These are phyloP conservation scores for Acanthamoeba healyi DNA, from an alignment of 208 protist genomes.

Conservation along the genomic window DNA sequence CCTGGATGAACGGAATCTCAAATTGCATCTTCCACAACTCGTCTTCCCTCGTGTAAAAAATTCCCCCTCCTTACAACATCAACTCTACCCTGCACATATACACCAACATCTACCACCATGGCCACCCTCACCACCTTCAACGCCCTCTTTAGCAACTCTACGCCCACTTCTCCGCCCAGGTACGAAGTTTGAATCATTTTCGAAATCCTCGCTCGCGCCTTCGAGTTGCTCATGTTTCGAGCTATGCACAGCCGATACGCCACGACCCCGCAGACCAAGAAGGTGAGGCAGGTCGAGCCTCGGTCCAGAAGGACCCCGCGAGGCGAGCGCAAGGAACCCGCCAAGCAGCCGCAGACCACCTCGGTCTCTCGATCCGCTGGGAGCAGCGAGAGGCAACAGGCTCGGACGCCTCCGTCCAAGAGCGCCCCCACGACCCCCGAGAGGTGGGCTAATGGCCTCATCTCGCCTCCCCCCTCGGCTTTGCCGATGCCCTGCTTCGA, in stretches of 20 bases:
- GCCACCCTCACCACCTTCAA: background rate
- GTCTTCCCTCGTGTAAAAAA: background rate
- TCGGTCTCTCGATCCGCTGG: background rate
- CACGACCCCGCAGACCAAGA: constrained; percentile 16
- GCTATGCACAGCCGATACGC: background rate
- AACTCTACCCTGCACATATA: constrained; percentile 40
- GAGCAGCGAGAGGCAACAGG: background rate
- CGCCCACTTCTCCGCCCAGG: background rate
- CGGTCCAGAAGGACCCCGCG: background rate
- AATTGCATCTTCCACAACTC: background rate
- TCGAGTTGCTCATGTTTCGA: background rate
- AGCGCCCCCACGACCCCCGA: background rate
- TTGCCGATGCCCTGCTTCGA: constrained; percentile 24
- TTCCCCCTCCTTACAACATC: background rate
- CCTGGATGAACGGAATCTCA: background rate
- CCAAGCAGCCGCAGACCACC: background rate
- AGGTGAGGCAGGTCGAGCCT: constrained; percentile 1
- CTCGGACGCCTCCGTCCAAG: background rate
- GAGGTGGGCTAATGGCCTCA: background rate
- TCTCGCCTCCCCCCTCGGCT: constrained; percentile 17
- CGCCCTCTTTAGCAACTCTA: constrained; percentile 4
- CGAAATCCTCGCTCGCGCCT: background rate
- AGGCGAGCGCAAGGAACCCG: background rate
- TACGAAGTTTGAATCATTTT: background rate
- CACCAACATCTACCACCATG: background rate